Percentiles rank a stretch among this genome's conserved stretches.
Conservation (phyloP, 768 basidiomycete genomes). For the Suillus placidus region DNA sequence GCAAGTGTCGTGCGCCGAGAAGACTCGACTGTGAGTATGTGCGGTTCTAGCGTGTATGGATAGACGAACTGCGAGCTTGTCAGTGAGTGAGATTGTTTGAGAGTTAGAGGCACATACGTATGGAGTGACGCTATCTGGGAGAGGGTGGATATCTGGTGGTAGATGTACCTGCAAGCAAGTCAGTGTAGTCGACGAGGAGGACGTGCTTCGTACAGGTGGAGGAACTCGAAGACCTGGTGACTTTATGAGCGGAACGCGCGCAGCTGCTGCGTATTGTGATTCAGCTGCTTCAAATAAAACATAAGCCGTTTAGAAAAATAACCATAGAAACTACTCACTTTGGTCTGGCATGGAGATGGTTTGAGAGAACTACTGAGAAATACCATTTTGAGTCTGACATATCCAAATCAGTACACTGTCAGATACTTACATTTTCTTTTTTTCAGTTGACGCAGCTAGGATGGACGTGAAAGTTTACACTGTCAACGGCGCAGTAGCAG, state of each 20-base stretch:
- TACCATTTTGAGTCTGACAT: background rate
- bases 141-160: constrained; percentile 91
- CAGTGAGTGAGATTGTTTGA: constrained; percentile 5
- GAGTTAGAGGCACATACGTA: constrained; percentile 59
- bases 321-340: background rate
- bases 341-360: background rate
- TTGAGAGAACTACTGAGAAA: background rate
- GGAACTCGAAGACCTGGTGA: constrained; percentile 90
- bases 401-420: background rate
- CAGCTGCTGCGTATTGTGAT: constrained; percentile 80
- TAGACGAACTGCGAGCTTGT: constrained; percentile 80
- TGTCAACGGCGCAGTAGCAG: constrained; percentile 88
- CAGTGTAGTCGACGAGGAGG: background rate
- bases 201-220: constrained; percentile 32
- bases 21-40: constrained; percentile 75
- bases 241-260: constrained; percentile 84
- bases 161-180: constrained; percentile 64
- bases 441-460: background rate
- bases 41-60: constrained; percentile 91
- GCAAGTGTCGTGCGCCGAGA: constrained; percentile 69
- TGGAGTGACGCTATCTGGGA: constrained; percentile 86
- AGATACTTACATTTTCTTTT: background rate
- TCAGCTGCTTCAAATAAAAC: constrained; percentile 10
- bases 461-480: constrained; percentile 83
- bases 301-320: background rate